These are phyloP conservation scores for Cystobasidium onofrii DNA, from an alignment of 768 basidiomycete genomes.

Conservation along the genomic window DNA sequence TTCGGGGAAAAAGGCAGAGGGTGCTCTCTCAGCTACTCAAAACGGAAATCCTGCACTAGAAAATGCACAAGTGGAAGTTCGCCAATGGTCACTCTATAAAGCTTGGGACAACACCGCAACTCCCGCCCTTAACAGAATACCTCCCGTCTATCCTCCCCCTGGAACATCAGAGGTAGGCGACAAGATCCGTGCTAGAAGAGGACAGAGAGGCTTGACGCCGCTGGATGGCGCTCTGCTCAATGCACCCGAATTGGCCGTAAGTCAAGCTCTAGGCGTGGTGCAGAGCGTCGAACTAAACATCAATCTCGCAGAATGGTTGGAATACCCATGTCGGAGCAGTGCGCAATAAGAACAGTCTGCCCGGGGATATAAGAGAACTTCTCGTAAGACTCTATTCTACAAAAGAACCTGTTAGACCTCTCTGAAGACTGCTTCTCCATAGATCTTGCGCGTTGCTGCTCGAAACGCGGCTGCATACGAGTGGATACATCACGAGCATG, in stretches of 20 bases:
- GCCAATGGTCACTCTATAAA: slow-evolving; percentile 13
- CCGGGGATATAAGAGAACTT: slow-evolving; percentile 44
- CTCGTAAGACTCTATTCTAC: slow-evolving; percentile 38
- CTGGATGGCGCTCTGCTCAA: slow-evolving; percentile 44
- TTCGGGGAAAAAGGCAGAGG: neutral
- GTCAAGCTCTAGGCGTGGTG: neutral
- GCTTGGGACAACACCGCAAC: slow-evolving; percentile 27
- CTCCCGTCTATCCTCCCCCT: slow-evolving; percentile 33
- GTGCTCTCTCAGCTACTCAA: neutral
- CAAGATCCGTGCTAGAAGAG: slow-evolving; percentile 43
- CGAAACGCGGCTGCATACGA: slow-evolving; percentile 44
- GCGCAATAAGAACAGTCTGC: slow-evolving; percentile 42
- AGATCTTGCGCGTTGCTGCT: slow-evolving; percentile 45
- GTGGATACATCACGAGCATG: slow-evolving; percentile 45
- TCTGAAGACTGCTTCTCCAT: neutral
- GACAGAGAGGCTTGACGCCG: slow-evolving; percentile 43
- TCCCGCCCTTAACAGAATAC: neutral
- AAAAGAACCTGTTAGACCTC: neutral
- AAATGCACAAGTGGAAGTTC: neutral
- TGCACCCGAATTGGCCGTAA: slow-evolving; percentile 43
- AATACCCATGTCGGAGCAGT: slow-evolving; percentile 44
- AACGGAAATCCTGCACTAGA: neutral
- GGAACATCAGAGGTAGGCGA: slow-evolving; percentile 41
- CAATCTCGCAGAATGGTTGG: slow-evolving; percentile 41
- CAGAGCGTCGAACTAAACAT: neutral